phyloP scores from a whole-genome alignment of 768 basidiomycete genomes.

The Russula compacta region DNA sequence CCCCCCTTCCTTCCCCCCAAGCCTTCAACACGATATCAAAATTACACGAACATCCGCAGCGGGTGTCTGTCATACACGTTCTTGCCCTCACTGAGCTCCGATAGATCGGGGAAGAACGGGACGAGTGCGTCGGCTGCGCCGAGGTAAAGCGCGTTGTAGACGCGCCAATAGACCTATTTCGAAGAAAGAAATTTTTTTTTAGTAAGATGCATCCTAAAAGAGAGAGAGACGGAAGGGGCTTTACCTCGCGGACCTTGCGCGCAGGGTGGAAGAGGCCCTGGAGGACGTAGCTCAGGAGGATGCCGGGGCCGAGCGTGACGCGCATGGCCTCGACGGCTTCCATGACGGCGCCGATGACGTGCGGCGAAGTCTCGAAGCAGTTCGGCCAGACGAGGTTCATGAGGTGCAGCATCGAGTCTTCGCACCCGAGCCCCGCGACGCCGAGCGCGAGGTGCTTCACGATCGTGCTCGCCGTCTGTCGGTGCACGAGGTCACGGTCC shows the following conservation, averaged over 20 bases:
- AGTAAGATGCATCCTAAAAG: too few relatives aligned
- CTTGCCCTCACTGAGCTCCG: constrained; percentile 82
- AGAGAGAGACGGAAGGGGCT: constrained; percentile 16
- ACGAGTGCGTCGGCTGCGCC: constrained; percentile 88
- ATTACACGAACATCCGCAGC: constrained; percentile 71
- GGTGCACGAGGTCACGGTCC: constrained; percentile 95
- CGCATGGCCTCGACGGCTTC: constrained; percentile 98
- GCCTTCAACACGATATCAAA: background rate
- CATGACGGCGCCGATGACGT: constrained; percentile 97
- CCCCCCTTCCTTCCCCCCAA: background rate
- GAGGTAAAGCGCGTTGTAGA: constrained; percentile 91
- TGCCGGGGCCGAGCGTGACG: constrained; percentile 88
- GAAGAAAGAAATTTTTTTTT: background rate
- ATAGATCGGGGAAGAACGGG: constrained; percentile 88
- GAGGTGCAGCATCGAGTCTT: constrained; percentile 95
- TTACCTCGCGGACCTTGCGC: constrained; percentile 89
- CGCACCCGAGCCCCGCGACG: constrained; percentile 93
- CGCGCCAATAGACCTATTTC: constrained; percentile 72
- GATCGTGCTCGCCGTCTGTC: constrained; percentile 96
- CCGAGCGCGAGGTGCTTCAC: constrained; percentile 97
- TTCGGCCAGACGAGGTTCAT: constrained; percentile 99
- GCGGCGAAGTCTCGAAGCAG: constrained; percentile 96
- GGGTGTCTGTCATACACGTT: constrained; percentile 83
- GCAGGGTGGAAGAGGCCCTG: constrained; percentile 98
- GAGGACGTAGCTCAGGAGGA: constrained; percentile 83